Base-by-base conservation (phyloP, 805 yeast species). In the Schwanniomyces sp. region DNA sequence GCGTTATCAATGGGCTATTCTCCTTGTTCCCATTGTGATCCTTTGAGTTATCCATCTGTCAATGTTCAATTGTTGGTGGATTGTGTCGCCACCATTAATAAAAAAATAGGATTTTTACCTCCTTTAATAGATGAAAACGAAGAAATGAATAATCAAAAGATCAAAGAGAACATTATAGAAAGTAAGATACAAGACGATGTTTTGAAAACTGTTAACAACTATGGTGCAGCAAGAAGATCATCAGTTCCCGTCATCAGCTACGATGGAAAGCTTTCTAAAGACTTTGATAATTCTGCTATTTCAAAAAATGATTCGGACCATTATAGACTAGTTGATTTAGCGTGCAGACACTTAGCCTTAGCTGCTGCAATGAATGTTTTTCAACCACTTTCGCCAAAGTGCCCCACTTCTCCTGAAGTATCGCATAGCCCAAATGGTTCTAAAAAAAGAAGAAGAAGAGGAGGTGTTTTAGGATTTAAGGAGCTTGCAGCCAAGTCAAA, bases 401-500 rank as follows among this genome's bases (percentile, higher is more conserved):
- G 54, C 10, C 57, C 52, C 39, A 52, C 48, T 43, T 44, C 52
- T 34, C 51, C 57, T 25, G 66, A 60, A 11, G 61, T 55, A 1
- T 57, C 52, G 11, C 37, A 49, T 4, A 48, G 49, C 32, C 46
- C 54, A 30, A 46, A 54, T 7, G 50, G 41, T 4, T 48, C 53
- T 12, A 59, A 62, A 34, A 69, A 75, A 64, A 76, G 76, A 62
- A 76, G 80, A 62, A 80, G 87, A 72, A 75, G 89, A 64, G 92
- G 92, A 16, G 91, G 90, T 37, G 88, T 85, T 9, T 67, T 86
- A 41, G 92, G 91, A 0, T 90, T 90, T 71, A 87, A 88, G 64
- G 96, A 90, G 63, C 75, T 90, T 59, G 96, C 96, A 7, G 84
- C 88, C 17, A 86, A 89, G 61, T 84, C 91, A 8, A 86, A 86